Base-by-base conservation (phyloP, 208 protist genomes). In the Leishmania turanica region DNA sequence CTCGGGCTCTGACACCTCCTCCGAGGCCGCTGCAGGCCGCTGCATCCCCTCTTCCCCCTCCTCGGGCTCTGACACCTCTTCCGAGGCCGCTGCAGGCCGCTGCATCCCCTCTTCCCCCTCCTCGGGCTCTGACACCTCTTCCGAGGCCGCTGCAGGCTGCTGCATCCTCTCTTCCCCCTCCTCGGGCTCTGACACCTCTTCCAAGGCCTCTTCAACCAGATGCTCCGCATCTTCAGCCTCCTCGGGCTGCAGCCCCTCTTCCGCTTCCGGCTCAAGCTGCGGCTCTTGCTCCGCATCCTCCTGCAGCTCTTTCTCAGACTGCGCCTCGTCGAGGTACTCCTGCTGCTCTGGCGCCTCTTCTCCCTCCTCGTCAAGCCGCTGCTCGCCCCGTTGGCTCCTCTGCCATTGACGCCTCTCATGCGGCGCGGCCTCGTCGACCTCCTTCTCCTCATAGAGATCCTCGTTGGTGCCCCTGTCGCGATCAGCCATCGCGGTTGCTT, bases 131-230 rank as follows among this genome's bases (percentile, higher is more conserved):
- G 60, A 54, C 51, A 0, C 51, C 51, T 54, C 51, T 19, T 54
- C 51, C 17, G 51, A 54, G 13, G 0, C 17, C 15, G 0, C 51
- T 21, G 11, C 51, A 17, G 17, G 51, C 51, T 0, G 51, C 51
- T 0, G 51, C 51, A 21, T 15, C 13, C 3, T 1, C 15, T 54
- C 24, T n/a, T n/a, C 34, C 4, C 77, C 9, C 31, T 69, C 34
- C 47, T 87, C 81, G 31, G n/a, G 68, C 58, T 77, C 75, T 21
- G 42, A 80, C 19, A 68, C 84, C 42, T 89, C 81, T 6, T 73
- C 73, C 73, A 66, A 77, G n/a, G 75, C 5, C 27, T 37, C 76
- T 11, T 77, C 82, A 8, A 62, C 40, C 40, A 40, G 54, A 51
- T 53, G 77, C 34, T 80, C 70, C 54, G 78, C 75, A 4, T 21